Conservation (phyloP, 768 basidiomycete genomes). For the Pilatotrama ljubarskyi region DNA sequence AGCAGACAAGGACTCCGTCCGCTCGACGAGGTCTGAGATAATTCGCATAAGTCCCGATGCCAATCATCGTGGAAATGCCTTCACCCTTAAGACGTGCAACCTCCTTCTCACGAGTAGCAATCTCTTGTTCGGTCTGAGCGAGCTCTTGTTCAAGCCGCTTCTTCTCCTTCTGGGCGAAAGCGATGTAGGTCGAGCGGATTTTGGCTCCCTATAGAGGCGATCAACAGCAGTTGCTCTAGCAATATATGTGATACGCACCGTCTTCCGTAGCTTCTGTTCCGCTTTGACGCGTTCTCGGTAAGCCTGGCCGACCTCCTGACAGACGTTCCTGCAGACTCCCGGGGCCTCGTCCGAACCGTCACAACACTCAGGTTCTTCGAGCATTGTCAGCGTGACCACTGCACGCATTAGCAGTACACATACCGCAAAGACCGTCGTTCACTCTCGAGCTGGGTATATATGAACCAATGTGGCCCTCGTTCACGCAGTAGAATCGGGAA, state of each 20-base stretch:
- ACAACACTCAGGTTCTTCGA: constrained; percentile 84
- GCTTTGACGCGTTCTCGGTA: constrained; percentile 69
- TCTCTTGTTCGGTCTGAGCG: constrained; percentile 52
- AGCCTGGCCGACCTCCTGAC: constrained; percentile 70
- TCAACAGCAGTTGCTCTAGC: not conserved
- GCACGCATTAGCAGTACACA: constrained; percentile 27
- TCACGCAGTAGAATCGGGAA: constrained; percentile 78
- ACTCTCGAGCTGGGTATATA: constrained; percentile 80
- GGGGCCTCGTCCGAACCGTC: constrained; percentile 92
- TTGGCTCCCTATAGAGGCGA: constrained; percentile 69
- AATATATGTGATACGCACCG: constrained; percentile 46
- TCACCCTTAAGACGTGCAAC: constrained; percentile 72
- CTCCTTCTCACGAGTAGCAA: constrained; percentile 66
- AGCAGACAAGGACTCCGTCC: constrained; percentile 74
- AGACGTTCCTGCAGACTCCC: constrained; percentile 78
- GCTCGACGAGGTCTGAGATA: constrained; percentile 68
- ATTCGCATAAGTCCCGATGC: not conserved
- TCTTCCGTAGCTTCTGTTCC: constrained; percentile 77
- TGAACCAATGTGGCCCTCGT: constrained; percentile 84
- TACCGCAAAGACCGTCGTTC: constrained; percentile 92
- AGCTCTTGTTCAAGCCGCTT: constrained; percentile 71
- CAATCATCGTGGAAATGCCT: not conserved
- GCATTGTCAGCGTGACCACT: not conserved
- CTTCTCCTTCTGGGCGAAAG: constrained; percentile 88
- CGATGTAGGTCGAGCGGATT: constrained; percentile 85